Conservation (phyloP, 192 early-diverging fungal genomes). For the Mortierella claussenii region DNA sequence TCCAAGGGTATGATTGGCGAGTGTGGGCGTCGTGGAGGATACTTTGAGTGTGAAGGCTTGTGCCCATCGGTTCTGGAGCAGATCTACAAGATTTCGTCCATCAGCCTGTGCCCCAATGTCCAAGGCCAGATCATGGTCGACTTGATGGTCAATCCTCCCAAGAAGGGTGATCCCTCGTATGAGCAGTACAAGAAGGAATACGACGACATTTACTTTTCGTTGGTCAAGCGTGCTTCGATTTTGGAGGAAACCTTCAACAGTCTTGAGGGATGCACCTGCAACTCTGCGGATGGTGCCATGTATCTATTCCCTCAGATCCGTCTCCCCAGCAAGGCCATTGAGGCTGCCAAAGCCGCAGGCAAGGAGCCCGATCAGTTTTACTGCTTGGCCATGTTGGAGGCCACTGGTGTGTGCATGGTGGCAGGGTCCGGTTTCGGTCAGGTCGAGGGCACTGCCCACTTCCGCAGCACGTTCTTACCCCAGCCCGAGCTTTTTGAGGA, state of each 20-base stretch:
- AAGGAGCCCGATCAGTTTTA: conserved; percentile 90
- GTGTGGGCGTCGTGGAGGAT: conserved; percentile 97
- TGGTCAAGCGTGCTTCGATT: conserved; percentile 80
- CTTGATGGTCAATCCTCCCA: conserved; percentile 93
- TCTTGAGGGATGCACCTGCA: conserved; percentile 87
- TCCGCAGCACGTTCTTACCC: conserved; percentile 96
- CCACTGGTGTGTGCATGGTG: conserved; percentile 97
- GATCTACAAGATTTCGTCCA: conserved; percentile 94
- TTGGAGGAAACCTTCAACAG: conserved; percentile 82
- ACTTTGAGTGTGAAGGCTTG: conserved; percentile 94
- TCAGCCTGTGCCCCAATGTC: conserved; percentile 94
- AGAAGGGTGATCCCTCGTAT: conserved; percentile 82
- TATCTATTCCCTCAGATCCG: conserved; percentile 92
- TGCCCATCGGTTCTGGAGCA: conserved; percentile 79
- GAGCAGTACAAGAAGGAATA: conserved; percentile 78
- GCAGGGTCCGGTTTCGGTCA: conserved; percentile 96
- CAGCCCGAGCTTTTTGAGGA: conserved; percentile 92
- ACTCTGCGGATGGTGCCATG: conserved; percentile 93
- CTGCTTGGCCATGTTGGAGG: conserved; percentile 90
- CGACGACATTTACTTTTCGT: conserved; percentile 79
- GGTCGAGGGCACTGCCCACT: conserved; percentile 89
- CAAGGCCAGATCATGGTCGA: conserved; percentile 95
- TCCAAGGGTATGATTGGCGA: conserved; percentile 99
- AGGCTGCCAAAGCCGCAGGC: conserved; percentile 75
- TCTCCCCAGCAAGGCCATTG: conserved; percentile 81